Evolutionary conservation across 108 stramenopile genomes (phyloP), one percentile per base, ranked within the genome.

Genomic region (Nannochloropsis granulata): DNA sequence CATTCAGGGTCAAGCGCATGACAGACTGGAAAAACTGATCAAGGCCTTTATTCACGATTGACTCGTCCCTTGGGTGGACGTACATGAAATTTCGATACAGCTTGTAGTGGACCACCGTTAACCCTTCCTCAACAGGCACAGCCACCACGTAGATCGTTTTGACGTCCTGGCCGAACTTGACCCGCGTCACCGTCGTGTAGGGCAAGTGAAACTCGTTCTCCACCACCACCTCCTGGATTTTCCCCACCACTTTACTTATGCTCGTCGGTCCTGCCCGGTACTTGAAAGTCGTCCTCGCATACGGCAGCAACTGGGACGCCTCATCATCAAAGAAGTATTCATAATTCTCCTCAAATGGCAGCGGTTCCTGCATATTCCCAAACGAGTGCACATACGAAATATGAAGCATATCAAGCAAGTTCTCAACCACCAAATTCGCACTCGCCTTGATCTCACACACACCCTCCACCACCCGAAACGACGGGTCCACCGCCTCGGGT

Each of bases 371-470:
- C 83, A 78, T 25, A 84, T 88, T 88, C 25, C 87, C 87, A 81
- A 88, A 88, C 81, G n/a, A 23, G 84, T 88, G 87, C 23, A 88
- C 87, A 81, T 84, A 88, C 24, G 84, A 84, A 43, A 88, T 88
- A 84, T 88, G 87, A 16, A 88, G 84, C 44, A 88, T 78, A 56
- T 88, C 87, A 44, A 88, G 81, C 87, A 84, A n/a, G 79, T 88
- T 88, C 87, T 88, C 87, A 80, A 88, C 71, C 81, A 43, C 84
- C 56, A 83, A 46, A 43, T 81, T 83, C 44, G 80, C 87, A 13
- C 80, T 79, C 19, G 80, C 87, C 80, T 43, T 45, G 81, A 88
- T 82, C 45, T 84, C 87, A 80, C 82, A 44, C 44, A 78, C 78
- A 0, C 87, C 87, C n/a, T 88, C 84, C 13, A 88, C 44, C 43